phyloP scores from a whole-genome alignment of 31 red algal species.

The Endocladia muricata region DNA sequence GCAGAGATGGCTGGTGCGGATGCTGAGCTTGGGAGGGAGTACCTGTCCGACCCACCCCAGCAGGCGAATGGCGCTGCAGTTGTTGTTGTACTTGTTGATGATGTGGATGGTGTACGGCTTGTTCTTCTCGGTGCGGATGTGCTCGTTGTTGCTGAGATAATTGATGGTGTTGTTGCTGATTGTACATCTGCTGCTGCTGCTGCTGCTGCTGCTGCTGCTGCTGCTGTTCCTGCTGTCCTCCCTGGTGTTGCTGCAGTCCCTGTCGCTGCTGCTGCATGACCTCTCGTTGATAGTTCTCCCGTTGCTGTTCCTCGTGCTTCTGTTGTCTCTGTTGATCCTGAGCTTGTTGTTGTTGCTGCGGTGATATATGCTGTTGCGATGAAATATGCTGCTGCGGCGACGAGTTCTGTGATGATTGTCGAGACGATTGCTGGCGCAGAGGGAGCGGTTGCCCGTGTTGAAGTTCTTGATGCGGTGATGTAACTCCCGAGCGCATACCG shows the following conservation, averaged over 20 bases:
- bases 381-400: slow-evolving; percentile 5
- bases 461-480: too few relatives aligned
- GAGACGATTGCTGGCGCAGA: not conserved
- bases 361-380: slow-evolving; percentile 2
- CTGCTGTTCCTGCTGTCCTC: not conserved
- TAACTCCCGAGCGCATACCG: too few relatives aligned
- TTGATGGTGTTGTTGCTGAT: slow-evolving; percentile 9
- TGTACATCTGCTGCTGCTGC: slow-evolving; percentile 16
- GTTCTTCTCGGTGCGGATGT: too few relatives aligned
- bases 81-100: too few relatives aligned
- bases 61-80: too few relatives aligned
- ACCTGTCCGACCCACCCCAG: too few relatives aligned
- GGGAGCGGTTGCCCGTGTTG: too few relatives aligned
- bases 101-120: too few relatives aligned
- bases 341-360: not conserved
- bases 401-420: not conserved
- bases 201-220: slow-evolving; percentile 5
- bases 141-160: too few relatives aligned
- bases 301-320: slow-evolving; percentile 2
- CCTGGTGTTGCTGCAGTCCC: not conserved
- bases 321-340: not conserved
- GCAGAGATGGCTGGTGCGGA: too few relatives aligned
- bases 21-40: too few relatives aligned
- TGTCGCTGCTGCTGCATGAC: not conserved
- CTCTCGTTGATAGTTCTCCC: slow-evolving; percentile 1